Base-by-base conservation (phyloP, 192 early-diverging fungal genomes). In the Coemansia sp. region DNA sequence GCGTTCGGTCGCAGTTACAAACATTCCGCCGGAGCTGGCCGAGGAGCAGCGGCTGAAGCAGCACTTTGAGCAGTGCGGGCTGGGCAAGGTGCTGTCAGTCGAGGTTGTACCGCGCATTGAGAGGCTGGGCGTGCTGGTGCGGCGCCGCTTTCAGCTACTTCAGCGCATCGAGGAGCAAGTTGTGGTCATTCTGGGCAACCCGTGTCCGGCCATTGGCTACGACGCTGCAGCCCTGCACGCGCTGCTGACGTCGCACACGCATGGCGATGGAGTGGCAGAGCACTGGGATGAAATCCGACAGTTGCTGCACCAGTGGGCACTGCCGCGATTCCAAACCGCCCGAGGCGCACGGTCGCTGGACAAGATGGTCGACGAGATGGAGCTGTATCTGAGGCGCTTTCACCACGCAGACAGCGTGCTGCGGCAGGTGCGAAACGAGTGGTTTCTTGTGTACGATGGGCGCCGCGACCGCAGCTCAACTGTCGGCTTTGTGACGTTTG, bases 1-100 rank as follows among this genome's bases (percentile, higher is more conserved):
- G 3, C 81, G 87, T 21, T 86, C 87, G 6, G 77, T 92, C 24
- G 84, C 90, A 81, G 83, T 92, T 4, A 83, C 83, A 8, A 85
- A 84, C 6, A 73, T 90, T 27, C 90, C 90, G 8, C 45, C 64
- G 0, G 67, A 82, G 14, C 65, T 90, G 22, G 85, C 86, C 28
- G 33, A 55, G 10, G 75, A 78, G 62, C 53, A 44, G 3, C 57
- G 33, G n/a, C 71, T 92, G 25, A 82, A 82, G 27, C 76, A 82
- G 6, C 90, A 85, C 62, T 92, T 87, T 61, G 84, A 88, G 24
- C 52, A 54, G 1, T 45, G 62, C 2, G 53, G 79, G 3, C 56
- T 83, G 38, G 90, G 90, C 21, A 30, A 44, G 1, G 88, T 92
- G 2, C 83, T 87, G 35, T 80, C 77, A 2, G 88, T 85, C 5